phyloP scores from a whole-genome alignment of 441 rosid genomes.

The Pelargonium myrrhifolium region DNA sequence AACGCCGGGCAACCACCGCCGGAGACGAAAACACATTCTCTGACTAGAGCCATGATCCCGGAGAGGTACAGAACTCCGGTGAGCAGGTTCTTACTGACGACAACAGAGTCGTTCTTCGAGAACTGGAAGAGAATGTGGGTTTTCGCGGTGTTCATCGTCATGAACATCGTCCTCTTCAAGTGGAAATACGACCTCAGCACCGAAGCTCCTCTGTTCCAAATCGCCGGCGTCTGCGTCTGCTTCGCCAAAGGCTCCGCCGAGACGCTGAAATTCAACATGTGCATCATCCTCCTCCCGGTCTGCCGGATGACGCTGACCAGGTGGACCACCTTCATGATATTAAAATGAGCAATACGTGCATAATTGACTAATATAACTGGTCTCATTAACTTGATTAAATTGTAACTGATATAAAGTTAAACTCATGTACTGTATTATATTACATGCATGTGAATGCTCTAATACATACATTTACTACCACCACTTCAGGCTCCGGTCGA shows the following conservation, averaged over 20 bases:
- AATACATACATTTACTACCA: no score
- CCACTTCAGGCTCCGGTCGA: conserved; percentile 53
- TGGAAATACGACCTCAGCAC: conserved; percentile 44
- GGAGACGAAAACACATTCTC: conserved; percentile 27
- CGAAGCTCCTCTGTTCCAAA: conserved; percentile 32
- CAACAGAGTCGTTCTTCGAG: conserved; percentile 41
- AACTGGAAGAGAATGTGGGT: conserved; percentile 68
- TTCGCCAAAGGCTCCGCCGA: conserved; percentile 77
- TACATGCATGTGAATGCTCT: no score
- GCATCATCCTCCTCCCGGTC: conserved; percentile 67
- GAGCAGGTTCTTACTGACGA: conserved; percentile 35
- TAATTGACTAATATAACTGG: no score
- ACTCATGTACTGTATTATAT: no score
- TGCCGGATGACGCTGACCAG: conserved; percentile 76
- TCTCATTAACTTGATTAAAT: no score
- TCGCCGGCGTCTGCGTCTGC: conserved; percentile 73
- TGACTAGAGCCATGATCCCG: conserved; percentile 82
- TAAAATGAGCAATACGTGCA: no score
- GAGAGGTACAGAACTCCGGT: conserved; percentile 52
- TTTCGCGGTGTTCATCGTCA: conserved; percentile 32
- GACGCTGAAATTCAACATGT: conserved; percentile 78
- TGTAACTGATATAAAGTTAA: no score
- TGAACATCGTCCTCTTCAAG: conserved; percentile 39
- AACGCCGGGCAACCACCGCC: conserved; percentile 21
- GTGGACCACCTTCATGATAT: no score